Base-by-base conservation (phyloP, 306 rosid genomes). In the Spatholobus suberectus region DNA sequence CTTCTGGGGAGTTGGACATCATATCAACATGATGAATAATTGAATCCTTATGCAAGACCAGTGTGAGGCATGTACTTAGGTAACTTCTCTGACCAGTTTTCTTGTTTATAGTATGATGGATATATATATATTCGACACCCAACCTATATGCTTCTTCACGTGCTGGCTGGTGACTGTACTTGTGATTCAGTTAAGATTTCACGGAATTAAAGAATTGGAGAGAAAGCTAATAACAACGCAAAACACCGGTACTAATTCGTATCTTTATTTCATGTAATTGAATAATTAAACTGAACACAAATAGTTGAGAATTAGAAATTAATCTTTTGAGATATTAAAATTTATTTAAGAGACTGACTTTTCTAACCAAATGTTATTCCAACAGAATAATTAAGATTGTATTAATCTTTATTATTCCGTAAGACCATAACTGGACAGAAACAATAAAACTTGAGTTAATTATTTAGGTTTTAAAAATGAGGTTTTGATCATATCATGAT, bases 1-100 rank as follows among this genome's bases (percentile, higher is more conserved):
- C 65, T 70, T 76, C 44, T 81, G n/a, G n/a, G n/a, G n/a, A n/a
- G n/a, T 81, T 57, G 74, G 70, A 80, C 4, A 18, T 63, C 61
- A 9, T 46, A 13, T 44, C 68, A 76, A 82, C 52, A 17, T 13
- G 15, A 75, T 57, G 41, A 47, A 57, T 46, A 61, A 77, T 70
- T 77, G 69, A 32, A 40, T 18, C 65, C 37, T 26, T 34, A 41
- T 75, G 17, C 34, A 5, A n/a, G 47, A 24, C 67, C 37, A 18
- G 55, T 44, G 35, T 47, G 82, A 67, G 37, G 20, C 38, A 55
- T n/a, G n/a, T 69, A 58, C 71, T 40, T 79, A 51, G 23, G 18
- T 54, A 40, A 52, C 38, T 69, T 69, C 44, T 54, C 29, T 51
- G 43, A 67, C 76, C 76, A n/a, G n/a, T 14, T 32, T 49, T 61